phyloP scores from a whole-genome alignment of 75 land plant genomes.

The Isoetes taiwanensis region DNA sequence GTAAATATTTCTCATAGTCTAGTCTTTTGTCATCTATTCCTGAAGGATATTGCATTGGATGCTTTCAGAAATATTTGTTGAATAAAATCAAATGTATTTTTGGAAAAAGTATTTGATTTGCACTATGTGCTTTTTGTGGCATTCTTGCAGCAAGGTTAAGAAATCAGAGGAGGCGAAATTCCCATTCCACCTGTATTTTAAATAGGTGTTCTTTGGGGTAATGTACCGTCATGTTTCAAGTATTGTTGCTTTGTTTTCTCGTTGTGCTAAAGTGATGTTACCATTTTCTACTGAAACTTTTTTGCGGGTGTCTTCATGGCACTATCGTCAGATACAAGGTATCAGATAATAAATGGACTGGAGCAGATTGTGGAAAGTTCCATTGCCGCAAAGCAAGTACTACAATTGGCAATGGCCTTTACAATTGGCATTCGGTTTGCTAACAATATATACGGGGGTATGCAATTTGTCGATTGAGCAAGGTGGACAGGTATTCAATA shows the following conservation, averaged over 20 bases:
- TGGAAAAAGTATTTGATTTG: neutral
- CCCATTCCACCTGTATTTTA: slow-evolving; percentile 80
- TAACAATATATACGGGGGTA: slow-evolving; percentile 83
- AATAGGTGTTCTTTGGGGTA: slow-evolving; percentile 96
- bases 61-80: neutral
- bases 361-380: slow-evolving; percentile 80
- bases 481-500: slow-evolving; percentile 68
- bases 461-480: slow-evolving; percentile 98
- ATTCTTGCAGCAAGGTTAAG: slow-evolving; percentile 40
- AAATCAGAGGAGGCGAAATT: slow-evolving; percentile 63
- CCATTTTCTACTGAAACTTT: neutral
- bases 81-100: neutral
- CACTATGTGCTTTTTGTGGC: neutral
- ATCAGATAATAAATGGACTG: slow-evolving; percentile 73
- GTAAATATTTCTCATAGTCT: slow-evolving; percentile 17
- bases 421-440: slow-evolving; percentile 84
- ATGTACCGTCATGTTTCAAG: neutral
- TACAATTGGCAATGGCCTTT: slow-evolving; percentile 74
- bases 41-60: neutral
- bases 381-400: slow-evolving; percentile 45
- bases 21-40: neutral
- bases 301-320: slow-evolving; percentile 74
- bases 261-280: neutral
- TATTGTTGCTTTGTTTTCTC: no score
- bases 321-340: slow-evolving; percentile 82